Evolutionary conservation across 345 rosid species (phyloP).

Genomic region (Eucalyptus marginata): DNA sequence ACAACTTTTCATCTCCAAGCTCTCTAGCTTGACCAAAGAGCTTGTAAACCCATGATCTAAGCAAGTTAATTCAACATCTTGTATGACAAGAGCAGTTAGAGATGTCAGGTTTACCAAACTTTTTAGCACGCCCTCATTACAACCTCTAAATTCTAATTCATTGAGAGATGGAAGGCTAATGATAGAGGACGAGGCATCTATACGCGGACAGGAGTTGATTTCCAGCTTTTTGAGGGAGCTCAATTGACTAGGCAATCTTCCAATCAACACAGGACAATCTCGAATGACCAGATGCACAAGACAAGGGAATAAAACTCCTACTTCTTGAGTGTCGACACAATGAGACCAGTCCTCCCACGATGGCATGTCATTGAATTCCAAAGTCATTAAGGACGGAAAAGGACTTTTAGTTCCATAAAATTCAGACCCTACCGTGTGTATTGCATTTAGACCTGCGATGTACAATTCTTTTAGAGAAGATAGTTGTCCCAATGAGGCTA

Average conservation of each 20-base stretch:
- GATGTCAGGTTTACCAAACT: too few relatives aligned
- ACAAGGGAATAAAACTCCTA: not conserved
- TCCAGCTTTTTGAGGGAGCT: not conserved
- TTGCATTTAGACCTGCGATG: not conserved
- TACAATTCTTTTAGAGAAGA: not conserved
- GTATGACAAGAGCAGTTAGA: too few relatives aligned
- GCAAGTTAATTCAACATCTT: not conserved
- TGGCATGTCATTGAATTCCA: not conserved
- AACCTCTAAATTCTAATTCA: too few relatives aligned
- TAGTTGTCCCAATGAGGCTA: not conserved
- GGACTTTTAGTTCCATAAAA: not conserved
- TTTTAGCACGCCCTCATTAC: too few relatives aligned
- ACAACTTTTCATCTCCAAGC: not conserved
- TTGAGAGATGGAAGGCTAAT: too few relatives aligned
- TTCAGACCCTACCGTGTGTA: not conserved
- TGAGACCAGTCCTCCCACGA: not conserved
- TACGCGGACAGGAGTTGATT: accelerated
- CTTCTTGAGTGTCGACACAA: accelerated
- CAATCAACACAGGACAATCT: not conserved
- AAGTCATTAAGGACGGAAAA: not conserved
- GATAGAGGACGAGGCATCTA: not conserved
- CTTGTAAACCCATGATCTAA: not conserved
- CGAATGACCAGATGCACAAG: not conserved
- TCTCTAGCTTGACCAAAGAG: accelerated
- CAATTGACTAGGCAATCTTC: not conserved